A percentile compares a stretch with the other conserved stretches of the same genome.
phyloP scores from a whole-genome alignment of 2,329 filamentous ascomycete species.

The Alternaria incomplexa region DNA sequence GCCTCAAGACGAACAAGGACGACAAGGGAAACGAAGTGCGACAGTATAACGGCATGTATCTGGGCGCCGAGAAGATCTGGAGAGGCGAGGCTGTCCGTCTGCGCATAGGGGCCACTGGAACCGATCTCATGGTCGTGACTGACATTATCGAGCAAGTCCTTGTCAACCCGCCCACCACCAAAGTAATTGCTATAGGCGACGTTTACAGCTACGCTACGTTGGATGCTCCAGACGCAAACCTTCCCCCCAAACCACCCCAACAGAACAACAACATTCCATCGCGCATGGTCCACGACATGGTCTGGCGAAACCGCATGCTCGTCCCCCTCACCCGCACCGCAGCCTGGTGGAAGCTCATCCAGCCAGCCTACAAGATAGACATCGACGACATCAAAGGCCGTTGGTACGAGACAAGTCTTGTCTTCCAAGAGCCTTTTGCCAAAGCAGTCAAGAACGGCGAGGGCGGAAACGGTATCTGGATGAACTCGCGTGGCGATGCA shows the following conservation, averaged over 20 bases:
- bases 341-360: constrained; percentile 54
- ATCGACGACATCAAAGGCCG: constrained; percentile 62
- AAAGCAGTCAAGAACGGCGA: constrained; percentile 47
- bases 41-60: constrained; percentile 61
- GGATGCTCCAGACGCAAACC: constrained; percentile 32
- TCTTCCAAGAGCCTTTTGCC: constrained; percentile 50
- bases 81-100: constrained; percentile 64
- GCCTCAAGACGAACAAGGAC: constrained; percentile 45
- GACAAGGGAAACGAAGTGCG: constrained; percentile 51
- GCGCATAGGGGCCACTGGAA: constrained; percentile 48
- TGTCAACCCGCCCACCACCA: constrained; percentile 26
- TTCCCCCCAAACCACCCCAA: constrained; percentile 45
- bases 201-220: constrained; percentile 57
- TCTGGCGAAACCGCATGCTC: constrained; percentile 54
- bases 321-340: constrained; percentile 43
- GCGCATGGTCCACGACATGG: constrained; percentile 60
- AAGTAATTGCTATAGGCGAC: constrained; percentile 57
- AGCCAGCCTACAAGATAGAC: constrained; percentile 41
- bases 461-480: constrained; percentile 53
- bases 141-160: constrained; percentile 51
- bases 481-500: constrained; percentile 56
- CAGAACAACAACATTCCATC: constrained; percentile 54
- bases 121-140: constrained; percentile 57
- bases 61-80: constrained; percentile 67
- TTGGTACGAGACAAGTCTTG: constrained; percentile 64